Evolutionary conservation across 2,329 filamentous ascomycete genomes (phyloP), one percentile per base, ranked within the genome.

Genomic region (Hypoxylon sp.): DNA sequence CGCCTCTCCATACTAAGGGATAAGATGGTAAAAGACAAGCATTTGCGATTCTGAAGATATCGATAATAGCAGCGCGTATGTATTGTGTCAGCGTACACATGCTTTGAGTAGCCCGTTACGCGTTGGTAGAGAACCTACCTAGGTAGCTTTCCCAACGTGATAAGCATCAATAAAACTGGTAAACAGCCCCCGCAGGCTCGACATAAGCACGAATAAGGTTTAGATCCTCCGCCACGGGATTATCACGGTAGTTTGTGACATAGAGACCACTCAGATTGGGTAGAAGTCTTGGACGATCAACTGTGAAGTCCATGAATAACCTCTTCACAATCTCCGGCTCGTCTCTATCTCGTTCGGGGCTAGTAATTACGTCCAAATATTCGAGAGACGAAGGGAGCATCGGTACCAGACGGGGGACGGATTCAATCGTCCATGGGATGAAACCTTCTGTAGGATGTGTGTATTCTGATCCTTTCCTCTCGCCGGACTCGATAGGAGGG

Each of bases 401-500:
- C 17, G 52, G n/a, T 8, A 19, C 42, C 5, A 70, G 42, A 14
- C 44, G 50, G 5, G 61, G 61, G 5, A 63, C 47, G 9, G 62
- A 53, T 26, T 47, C 50, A 10, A 60, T 37, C 0, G 56, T 50
- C 47, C 47, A 50, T 17, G 47, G 47, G 5, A 10, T 17, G 47
- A 33, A 31, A 17, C 26, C 47, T 50, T 50, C 47, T 29, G 11
- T n/a, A 3, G 46, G 46, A 8, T 11, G 24, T n/a, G 13, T 9
- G 31, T 52, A 24, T 2, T 29, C 5, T 48, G 26, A 5, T 1
- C 53, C 70, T 35, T 17, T 56, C 37, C 19, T 51, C 55, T 64
- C 70, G n/a, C 62, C 59, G 3, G 65, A 59, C 24, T 63, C 57
- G 9, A 64, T 26, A 14, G 63, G 57, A 11, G 68, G 65, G 13